Conservation (phyloP, 495 filamentous ascomycete genomes). For the Lasiosphaeriaceae sp. region DNA sequence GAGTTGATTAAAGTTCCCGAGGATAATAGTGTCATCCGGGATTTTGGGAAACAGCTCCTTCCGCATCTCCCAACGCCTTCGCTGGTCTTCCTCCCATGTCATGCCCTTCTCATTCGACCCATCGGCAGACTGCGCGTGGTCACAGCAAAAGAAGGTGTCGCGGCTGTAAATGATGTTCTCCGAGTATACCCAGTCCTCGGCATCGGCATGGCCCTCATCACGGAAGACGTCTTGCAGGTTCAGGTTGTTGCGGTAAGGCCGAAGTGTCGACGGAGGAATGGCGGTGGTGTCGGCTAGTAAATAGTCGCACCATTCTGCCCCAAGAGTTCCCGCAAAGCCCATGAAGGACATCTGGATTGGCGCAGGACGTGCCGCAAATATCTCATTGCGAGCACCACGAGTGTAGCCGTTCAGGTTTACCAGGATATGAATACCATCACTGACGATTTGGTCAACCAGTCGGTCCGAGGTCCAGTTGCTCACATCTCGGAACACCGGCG, state of each 20-base stretch:
- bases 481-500: conserved; percentile 87
- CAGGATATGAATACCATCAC: conserved; percentile 93
- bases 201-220: conserved; percentile 63
- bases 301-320: conserved; percentile 99
- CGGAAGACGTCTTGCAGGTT: conserved; percentile 65
- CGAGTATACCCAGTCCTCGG: conserved; percentile 83
- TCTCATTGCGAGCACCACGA: conserved; percentile 91
- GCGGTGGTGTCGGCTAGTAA: conserved; percentile 86
- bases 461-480: conserved; percentile 82
- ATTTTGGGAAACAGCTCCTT: conserved; percentile 89
- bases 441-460: conserved; percentile 82
- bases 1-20: conserved; percentile 98
- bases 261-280: conserved; percentile 75
- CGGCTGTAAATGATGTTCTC: conserved; percentile 94
- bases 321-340: conserved; percentile 95
- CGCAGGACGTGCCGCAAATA: conserved; percentile 91
- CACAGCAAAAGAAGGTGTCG: conserved; percentile 99
- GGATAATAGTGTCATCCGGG: conserved; percentile 79
- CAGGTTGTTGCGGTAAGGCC: conserved; percentile 70
- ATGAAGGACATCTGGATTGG: conserved; percentile 99
- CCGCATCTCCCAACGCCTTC: conserved; percentile 84
- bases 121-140: conserved; percentile 90
- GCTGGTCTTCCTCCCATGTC: conserved; percentile 83
- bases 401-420: conserved; percentile 98
- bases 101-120: conserved; percentile 60